Evolutionary conservation across 164 flowering plant species (phyloP), one percentile per base, ranked within the genome.

Genomic region (Santalum album): DNA sequence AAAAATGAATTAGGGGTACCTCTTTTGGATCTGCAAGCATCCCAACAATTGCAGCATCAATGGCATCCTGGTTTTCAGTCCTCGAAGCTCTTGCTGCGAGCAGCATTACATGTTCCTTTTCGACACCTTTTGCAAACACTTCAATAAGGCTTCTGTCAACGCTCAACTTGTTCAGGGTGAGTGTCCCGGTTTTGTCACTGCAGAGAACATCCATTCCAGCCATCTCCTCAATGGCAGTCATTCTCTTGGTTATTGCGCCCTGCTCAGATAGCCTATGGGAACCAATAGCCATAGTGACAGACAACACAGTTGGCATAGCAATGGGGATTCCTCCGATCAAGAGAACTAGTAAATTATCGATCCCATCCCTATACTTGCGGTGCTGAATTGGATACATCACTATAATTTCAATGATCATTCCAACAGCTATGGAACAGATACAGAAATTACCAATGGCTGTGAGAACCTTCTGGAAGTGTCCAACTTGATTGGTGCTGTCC

Each of bases 1-100:
- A 9, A 29, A 29, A 38, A 15, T 9, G 17, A 38, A 15, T n/a
- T n/a, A n/a, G n/a, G n/a, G n/a, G n/a, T 20, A 46, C 50, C 50
- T 46, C 50, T 46, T 46, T 46, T 46, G 50, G 50, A 23, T 46
- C 50, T 20, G 50, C 50, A 23, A 46, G 50, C 50, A 46, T 46
- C 9, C 50, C 50, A 10, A 46, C 50, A 46, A 46, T 46, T 5
- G 50, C 50, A 23, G 50, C 50, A 46, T 46, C 50, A 23, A 46
- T 46, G 23, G 50, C 50, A 23, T 46, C 50, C 50, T 46, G 50
- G 50, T 46, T 46, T 23, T 46, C 50, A 20, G 50, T 46, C 23
- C 50, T 20, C 2, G 50, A 46, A 46, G 50, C 50, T 19, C 50
- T 46, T 19, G 7, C 50, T n/a, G 50, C 50, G 5, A 46, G 50